Evolutionary conservation across 805 yeast genomes (phyloP).

Genomic region (Candida railenensis): DNA sequence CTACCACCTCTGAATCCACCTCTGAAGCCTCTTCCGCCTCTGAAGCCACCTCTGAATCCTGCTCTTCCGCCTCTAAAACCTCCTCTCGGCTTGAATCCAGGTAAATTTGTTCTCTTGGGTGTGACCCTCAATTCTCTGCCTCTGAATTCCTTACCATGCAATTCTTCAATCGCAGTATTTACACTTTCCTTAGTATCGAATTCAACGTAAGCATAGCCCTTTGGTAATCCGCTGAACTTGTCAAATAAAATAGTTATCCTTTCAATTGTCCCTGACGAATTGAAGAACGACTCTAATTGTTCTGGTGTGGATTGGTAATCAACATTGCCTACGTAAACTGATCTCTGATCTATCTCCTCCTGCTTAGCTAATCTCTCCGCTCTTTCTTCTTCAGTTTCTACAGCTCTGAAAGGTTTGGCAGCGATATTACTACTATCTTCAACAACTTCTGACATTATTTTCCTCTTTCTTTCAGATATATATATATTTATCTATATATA

Average conservation of each 20-base stretch:
- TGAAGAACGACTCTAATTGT: conserved; percentile 48
- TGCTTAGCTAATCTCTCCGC: conserved; percentile 35
- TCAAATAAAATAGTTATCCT: conserved; percentile 53
- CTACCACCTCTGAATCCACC: conserved; percentile 31
- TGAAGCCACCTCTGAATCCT: conserved; percentile 12
- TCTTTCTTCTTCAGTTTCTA: conserved; percentile 31
- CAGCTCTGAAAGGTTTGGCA: background rate
- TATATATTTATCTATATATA: too few relatives aligned
- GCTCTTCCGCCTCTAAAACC: conserved; percentile 22
- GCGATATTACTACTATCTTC: background rate
- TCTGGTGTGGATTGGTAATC: conserved; percentile 49
- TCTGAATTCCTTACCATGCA: conserved; percentile 43
- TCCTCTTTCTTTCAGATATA: too few relatives aligned
- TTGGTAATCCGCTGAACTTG: conserved; percentile 44
- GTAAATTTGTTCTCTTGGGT: conserved; percentile 54
- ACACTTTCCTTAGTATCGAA: conserved; percentile 46
- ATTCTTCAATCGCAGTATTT: conserved; percentile 41
- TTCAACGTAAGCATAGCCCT: conserved; percentile 66
- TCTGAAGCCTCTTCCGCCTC: conserved; percentile 2
- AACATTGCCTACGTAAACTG: conserved; percentile 55
- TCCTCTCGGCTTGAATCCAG: conserved; percentile 37
- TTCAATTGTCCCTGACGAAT: conserved; percentile 43
- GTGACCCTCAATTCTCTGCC: conserved; percentile 49
- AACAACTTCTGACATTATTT: background rate
- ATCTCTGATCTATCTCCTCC: conserved; percentile 49